These are phyloP conservation scores for Rhodotorula kratochvilovae DNA, from an alignment of 768 basidiomycete genomes.

Conservation along the genomic window DNA sequence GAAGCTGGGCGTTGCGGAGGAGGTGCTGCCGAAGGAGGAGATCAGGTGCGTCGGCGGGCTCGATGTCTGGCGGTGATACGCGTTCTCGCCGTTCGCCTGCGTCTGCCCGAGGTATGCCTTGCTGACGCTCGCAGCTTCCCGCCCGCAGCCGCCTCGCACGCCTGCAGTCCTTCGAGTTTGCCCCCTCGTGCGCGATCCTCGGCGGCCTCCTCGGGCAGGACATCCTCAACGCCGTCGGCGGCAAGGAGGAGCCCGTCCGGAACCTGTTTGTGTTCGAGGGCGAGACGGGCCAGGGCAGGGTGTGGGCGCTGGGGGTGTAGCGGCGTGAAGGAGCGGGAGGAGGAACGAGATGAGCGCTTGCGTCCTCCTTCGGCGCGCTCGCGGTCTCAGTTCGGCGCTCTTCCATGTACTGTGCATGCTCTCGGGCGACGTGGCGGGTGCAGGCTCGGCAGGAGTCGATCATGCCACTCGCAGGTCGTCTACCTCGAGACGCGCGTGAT, in stretches of 20 bases:
- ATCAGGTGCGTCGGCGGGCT: constrained; percentile 17
- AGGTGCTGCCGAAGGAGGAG: constrained; percentile 20
- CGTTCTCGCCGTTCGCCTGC: constrained; percentile 13
- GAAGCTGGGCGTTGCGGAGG: background rate
- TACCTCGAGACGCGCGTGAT: no score
- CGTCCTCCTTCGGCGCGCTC: no score
- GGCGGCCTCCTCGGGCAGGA: constrained; percentile 95
- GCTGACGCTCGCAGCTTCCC: constrained; percentile 1
- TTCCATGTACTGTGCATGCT: no score
- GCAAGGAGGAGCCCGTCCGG: constrained; percentile 84
- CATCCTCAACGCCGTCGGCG: constrained; percentile 81
- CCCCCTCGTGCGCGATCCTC: constrained; percentile 87
- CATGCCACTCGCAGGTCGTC: no score
- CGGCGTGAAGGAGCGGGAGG: background rate
- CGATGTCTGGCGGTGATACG: no score
- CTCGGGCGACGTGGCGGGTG: no score
- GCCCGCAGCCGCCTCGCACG: constrained; percentile 59
- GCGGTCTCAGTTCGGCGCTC: no score
- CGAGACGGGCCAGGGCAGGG: constrained; percentile 67
- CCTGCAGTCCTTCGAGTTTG: constrained; percentile 77
- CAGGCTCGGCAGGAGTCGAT: no score
- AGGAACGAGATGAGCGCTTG: no score
- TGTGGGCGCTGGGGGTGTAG: constrained; percentile 44
- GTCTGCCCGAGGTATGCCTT: no score
- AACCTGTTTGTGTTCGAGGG: constrained; percentile 91